A percentile compares a stretch with the other conserved stretches of the same genome.
Conservation (phyloP, 2,329 filamentous ascomycete genomes). For the Penicillium frequentans region DNA sequence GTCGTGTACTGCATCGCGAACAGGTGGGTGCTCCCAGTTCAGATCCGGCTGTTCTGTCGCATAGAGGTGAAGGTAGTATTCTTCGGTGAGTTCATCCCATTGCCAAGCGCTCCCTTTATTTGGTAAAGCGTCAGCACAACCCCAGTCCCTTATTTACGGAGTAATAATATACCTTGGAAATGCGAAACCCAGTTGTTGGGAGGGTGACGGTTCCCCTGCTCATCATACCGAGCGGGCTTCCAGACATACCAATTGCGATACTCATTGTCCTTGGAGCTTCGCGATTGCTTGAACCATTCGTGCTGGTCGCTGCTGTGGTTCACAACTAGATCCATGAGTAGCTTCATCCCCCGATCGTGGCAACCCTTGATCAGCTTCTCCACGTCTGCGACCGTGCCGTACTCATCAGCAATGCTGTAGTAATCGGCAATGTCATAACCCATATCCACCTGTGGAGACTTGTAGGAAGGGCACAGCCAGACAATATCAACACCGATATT, state of each 20-base stretch:
- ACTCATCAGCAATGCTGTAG: conserved; percentile 62
- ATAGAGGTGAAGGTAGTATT: conserved; percentile 78
- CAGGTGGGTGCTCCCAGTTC: conserved; percentile 76
- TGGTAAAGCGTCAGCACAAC: not conserved
- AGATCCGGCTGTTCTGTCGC: conserved; percentile 75
- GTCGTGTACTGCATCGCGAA: conserved; percentile 68
- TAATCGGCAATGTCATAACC: conserved; percentile 62
- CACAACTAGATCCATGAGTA: conserved; percentile 74
- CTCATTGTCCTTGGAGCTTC: conserved; percentile 59
- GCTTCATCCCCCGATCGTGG: conserved; percentile 64
- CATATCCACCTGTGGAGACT: conserved; percentile 56
- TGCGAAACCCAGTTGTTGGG: conserved; percentile 72
- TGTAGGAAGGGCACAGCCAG: conserved; percentile 55
- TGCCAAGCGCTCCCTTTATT: conserved; percentile 45
- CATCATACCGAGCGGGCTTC: conserved; percentile 53
- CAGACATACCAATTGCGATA: conserved; percentile 70
- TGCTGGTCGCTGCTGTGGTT: conserved; percentile 76
- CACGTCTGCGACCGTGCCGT: conserved; percentile 67
- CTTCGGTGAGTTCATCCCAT: conserved; percentile 69
- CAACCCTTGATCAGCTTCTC: conserved; percentile 61
- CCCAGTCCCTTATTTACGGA: not conserved
- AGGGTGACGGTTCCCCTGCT: conserved; percentile 62
- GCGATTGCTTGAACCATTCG: conserved; percentile 68
- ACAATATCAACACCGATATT: conserved; percentile 63
- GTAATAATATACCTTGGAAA: conserved; percentile 32